Percentiles rank a stretch among this genome's conserved stretches.
Evolutionary conservation across 768 basidiomycete species (phyloP).

Genomic region (Strobilomyces dryophilus): DNA sequence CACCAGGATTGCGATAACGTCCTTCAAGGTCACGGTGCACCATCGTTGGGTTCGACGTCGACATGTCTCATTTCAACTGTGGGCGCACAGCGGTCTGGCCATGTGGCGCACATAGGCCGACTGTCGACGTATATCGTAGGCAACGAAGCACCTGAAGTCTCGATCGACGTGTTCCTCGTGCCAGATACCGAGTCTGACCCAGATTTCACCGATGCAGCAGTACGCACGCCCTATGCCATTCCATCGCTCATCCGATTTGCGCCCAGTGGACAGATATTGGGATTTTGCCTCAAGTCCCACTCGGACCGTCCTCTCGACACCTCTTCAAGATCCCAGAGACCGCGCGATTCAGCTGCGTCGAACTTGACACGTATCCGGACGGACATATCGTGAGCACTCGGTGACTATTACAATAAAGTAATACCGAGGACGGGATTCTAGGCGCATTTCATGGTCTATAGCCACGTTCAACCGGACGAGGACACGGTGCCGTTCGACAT

Average conservation of each 20-base stretch:
- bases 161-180: conserved; percentile 58
- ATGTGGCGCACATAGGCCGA: not conserved
- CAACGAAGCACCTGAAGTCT: conserved; percentile 82
- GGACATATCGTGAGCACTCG: conserved; percentile 75
- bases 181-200: conserved; percentile 39
- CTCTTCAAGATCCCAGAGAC: conserved; percentile 71
- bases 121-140: conserved; percentile 37
- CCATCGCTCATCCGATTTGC: not conserved
- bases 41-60: conserved; percentile 84
- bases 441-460: conserved; percentile 93
- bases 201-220: conserved; percentile 46
- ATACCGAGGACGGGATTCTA: conserved; percentile 27
- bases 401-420: not conserved
- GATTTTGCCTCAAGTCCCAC: conserved; percentile 67
- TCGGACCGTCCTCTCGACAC: conserved; percentile 86
- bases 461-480: conserved; percentile 55
- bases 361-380: conserved; percentile 94
- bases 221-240: conserved; percentile 32
- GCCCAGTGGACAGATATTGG: conserved; percentile 76
- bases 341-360: conserved; percentile 66
- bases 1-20: not conserved
- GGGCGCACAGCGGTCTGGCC: conserved; percentile 7
- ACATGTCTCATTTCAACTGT: conserved; percentile 95
- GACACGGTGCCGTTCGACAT: conserved; percentile 63
- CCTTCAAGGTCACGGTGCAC: conserved; percentile 75